These are phyloP conservation scores for Neopestalotiopsis rosae DNA, from an alignment of 2,329 filamentous ascomycete genomes.

Conservation along the genomic window DNA sequence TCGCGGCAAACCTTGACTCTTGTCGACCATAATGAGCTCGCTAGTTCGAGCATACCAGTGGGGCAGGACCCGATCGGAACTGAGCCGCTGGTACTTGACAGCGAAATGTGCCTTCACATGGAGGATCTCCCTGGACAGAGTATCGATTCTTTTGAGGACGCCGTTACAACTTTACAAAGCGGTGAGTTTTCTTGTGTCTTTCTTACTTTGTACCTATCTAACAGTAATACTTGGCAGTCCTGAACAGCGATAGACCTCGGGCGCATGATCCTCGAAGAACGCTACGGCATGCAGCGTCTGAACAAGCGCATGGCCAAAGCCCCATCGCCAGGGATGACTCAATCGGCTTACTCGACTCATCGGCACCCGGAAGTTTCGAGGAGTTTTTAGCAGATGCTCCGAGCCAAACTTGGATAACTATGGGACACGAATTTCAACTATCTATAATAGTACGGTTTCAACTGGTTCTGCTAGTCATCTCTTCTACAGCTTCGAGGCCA, in stretches of 20 bases:
- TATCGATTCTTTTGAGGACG: not conserved
- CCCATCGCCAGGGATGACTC: too few species aligned
- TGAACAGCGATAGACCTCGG: not conserved
- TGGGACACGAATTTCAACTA: not conserved
- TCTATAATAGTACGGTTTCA: not conserved
- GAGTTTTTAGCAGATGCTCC: not conserved
- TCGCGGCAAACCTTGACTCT: too few species aligned
- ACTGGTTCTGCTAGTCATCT: too few species aligned
- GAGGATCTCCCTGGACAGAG: not conserved
- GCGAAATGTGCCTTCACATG: not conserved
- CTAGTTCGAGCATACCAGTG: not conserved
- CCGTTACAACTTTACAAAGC: not conserved
- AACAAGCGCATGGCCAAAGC: too few species aligned
- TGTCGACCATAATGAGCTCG: not conserved
- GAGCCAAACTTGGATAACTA: not conserved
- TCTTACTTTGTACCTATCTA: not conserved
- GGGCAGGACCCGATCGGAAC: not conserved
- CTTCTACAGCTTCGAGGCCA: too few species aligned
- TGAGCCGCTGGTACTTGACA: not conserved
- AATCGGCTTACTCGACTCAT: not conserved
- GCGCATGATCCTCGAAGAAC: too few species aligned
- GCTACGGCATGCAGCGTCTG: too few species aligned
- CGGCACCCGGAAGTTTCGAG: not conserved
- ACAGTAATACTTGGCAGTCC: not conserved
- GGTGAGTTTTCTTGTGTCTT: not conserved